A percentile compares a stretch with the other conserved stretches of the same genome.
Evolutionary conservation across 257 asterid genomes (phyloP).

Genomic region (Primulina huaijiensis): DNA sequence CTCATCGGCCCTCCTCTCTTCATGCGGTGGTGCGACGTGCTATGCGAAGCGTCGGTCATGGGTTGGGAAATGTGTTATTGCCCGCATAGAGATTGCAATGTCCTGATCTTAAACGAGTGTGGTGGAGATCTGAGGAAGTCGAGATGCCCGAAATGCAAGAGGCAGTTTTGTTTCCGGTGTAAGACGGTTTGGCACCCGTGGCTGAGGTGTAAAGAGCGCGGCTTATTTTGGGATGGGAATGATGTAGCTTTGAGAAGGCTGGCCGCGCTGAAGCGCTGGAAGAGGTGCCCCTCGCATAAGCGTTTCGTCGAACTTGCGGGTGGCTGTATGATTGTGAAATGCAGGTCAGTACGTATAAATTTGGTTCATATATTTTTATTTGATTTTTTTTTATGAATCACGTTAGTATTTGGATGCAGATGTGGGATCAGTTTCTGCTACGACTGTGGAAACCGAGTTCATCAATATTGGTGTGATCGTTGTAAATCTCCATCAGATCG

Average conservation of each 20-base stretch:
- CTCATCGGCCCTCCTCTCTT: conserved; percentile 40
- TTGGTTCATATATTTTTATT: too few species aligned
- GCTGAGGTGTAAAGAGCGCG: conserved; percentile 52
- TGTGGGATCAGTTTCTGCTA: conserved; percentile 68
- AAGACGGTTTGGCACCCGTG: conserved; percentile 57
- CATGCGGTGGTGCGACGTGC: conserved; percentile 69
- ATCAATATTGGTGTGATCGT: conserved; percentile 51
- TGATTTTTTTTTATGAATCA: too few species aligned
- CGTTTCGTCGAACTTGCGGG: conserved; percentile 55
- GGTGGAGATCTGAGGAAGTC: conserved; percentile 48
- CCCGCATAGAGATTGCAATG: conserved; percentile 53
- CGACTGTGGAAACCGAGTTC: conserved; percentile 63
- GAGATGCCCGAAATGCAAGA: conserved; percentile 56
- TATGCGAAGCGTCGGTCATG: conserved; percentile 48
- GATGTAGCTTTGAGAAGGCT: conserved; percentile 57
- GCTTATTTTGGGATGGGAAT: conserved; percentile 38
- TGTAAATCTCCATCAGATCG: conserved; percentile 20
- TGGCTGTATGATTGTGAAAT: conserved; percentile 52
- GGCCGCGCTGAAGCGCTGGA: conserved; percentile 53
- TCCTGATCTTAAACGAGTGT: conserved; percentile 63
- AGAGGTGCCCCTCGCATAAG: conserved; percentile 66
- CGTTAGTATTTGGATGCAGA: conserved; percentile 34
- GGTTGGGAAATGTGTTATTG: conserved; percentile 45
- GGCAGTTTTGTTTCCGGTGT: conserved; percentile 55
- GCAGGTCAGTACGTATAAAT: conserved; percentile 44